These are phyloP conservation scores for Chenopodium berlandieri DNA, from an alignment of 148 eudicot species.

Conservation along the genomic window DNA sequence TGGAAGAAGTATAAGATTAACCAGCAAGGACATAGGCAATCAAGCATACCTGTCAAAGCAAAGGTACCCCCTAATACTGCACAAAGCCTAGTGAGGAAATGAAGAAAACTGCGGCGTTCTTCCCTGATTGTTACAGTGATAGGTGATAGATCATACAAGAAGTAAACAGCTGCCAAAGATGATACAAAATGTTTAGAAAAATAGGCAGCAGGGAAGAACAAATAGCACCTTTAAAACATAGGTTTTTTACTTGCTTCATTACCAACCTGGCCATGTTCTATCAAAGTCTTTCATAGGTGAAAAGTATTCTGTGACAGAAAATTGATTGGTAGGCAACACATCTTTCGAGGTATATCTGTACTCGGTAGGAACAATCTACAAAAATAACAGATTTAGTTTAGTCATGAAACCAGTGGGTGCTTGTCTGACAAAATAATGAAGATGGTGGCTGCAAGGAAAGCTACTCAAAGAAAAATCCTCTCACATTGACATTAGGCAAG, in stretches of 20 bases:
- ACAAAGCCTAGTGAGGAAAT: slow-evolving; percentile 95
- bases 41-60: slow-evolving; percentile 83
- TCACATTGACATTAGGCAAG: background rate
- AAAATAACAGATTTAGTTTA: slow-evolving; percentile 26
- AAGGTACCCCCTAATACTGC: slow-evolving; percentile 99
- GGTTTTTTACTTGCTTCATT: slow-evolving; percentile 1
- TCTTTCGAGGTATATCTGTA: slow-evolving; percentile 81
- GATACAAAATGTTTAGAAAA: slow-evolving; percentile 4
- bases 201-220: slow-evolving; percentile 6
- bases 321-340: slow-evolving; percentile 88
- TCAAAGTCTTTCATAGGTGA: slow-evolving; percentile 81
- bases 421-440: slow-evolving; percentile 11
- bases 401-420: slow-evolving; percentile 11
- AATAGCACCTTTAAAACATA: slow-evolving; percentile 1
- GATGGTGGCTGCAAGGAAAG: background rate
- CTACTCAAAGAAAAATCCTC: background rate
- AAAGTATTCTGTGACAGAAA: slow-evolving; percentile 95
- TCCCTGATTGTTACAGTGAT: slow-evolving; percentile 95
- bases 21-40: background rate
- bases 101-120: slow-evolving; percentile 96
- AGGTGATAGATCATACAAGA: slow-evolving; percentile 94
- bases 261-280: slow-evolving; percentile 95
- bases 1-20: background rate
- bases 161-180: slow-evolving; percentile 78
- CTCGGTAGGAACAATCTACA: slow-evolving; percentile 92